Percentiles rank a stretch among this genome's conserved stretches.
Evolutionary conservation across 1,139 yeast species (phyloP).

Genomic region (Saccharomycopsis phalli): DNA sequence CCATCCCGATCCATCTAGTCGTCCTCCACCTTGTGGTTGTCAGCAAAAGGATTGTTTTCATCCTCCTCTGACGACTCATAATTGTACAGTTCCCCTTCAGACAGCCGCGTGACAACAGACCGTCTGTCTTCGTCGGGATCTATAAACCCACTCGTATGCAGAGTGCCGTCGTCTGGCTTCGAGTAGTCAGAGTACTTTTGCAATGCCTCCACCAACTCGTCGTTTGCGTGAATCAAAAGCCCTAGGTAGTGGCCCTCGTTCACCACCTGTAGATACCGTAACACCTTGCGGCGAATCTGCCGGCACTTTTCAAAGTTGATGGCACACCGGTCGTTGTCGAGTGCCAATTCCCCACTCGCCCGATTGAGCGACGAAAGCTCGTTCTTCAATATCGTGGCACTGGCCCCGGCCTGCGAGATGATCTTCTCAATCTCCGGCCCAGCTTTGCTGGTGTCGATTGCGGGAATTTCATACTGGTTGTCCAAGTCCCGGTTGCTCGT

Average conservation of each 20-base stretch:
- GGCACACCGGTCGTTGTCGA: conserved; percentile 52
- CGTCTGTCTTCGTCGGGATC: conserved; percentile 19
- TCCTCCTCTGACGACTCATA: conserved; percentile 21
- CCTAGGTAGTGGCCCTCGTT: conserved; percentile 79
- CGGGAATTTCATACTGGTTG: conserved; percentile 52
- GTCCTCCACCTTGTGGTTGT: conserved; percentile 41
- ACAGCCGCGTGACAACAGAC: conserved; percentile 15
- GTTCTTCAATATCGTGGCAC: conserved; percentile 66
- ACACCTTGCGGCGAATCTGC: conserved; percentile 62
- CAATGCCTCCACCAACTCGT: conserved; percentile 69
- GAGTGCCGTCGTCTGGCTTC: conserved; percentile 35
- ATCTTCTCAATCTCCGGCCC: conserved; percentile 61
- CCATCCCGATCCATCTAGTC: too few species aligned
- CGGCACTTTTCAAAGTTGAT: conserved; percentile 67
- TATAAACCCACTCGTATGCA: conserved; percentile 25
- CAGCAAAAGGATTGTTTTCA: conserved; percentile 65
- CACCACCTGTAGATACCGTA: conserved; percentile 74
- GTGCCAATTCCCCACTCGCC: conserved; percentile 44
- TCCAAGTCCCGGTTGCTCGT: conserved; percentile 35
- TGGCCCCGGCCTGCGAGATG: conserved; percentile 70
- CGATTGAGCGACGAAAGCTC: conserved; percentile 46
- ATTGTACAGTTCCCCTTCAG: conserved; percentile 19
- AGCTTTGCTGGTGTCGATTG: conserved; percentile 60
- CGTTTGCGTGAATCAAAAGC: conserved; percentile 78
- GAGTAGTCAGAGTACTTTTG: conserved; percentile 56